phyloP scores from a whole-genome alignment of 1,139 yeast genomes.

The Geotrichum phurueaensis region DNA sequence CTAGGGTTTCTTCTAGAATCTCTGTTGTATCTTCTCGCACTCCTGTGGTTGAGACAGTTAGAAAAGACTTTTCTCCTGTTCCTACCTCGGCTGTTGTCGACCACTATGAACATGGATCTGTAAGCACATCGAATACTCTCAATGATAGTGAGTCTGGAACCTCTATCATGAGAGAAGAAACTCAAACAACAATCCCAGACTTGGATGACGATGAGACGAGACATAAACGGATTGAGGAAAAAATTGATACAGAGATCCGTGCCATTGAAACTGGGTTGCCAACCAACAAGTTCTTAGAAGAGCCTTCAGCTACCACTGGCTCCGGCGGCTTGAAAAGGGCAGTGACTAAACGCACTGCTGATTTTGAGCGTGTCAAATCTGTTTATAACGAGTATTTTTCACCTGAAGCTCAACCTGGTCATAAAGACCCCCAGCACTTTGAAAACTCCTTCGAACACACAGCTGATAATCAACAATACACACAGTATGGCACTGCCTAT shows the following conservation, averaged over 20 bases:
- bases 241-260: conserved; percentile 1
- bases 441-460: background rate
- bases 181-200: conserved; percentile 3
- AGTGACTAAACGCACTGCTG: conserved; percentile 1
- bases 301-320: background rate
- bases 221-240: conserved; percentile 3
- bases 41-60: conserved; percentile 2
- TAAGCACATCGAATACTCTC: background rate
- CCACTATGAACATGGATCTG: background rate
- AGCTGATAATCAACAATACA: background rate
- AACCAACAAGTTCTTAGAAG: background rate
- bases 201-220: conserved; percentile 13
- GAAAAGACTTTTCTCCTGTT: conserved; percentile 1
- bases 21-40: conserved; percentile 12
- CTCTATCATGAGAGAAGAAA: background rate
- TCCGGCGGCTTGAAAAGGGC: background rate
- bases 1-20: conserved; percentile 5
- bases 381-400: conserved; percentile 32
- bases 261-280: background rate
- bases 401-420: conserved; percentile 2
- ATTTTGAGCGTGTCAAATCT: conserved; percentile 32
- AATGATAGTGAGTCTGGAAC: background rate
- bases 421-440: background rate
- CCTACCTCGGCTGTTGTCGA: conserved; percentile 4
- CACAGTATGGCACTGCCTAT: background rate